Percentiles rank a stretch among this genome's conserved stretches.
These are phyloP conservation scores for Aspergillus campestris DNA, from an alignment of 495 filamentous ascomycete species.

Conservation along the genomic window DNA sequence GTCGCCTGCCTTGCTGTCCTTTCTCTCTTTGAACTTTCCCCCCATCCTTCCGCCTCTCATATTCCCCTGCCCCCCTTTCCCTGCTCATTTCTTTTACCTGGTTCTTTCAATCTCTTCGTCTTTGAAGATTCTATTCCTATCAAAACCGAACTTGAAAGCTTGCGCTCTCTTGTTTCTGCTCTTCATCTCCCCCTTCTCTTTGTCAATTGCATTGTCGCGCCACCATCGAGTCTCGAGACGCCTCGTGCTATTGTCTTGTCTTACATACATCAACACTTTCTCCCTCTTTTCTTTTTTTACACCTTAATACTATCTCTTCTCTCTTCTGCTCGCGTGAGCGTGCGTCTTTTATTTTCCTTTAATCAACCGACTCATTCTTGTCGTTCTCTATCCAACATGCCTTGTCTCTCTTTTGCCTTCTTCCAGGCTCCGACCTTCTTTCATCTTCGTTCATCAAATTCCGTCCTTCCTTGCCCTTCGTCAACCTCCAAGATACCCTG, in stretches of 20 bases:
- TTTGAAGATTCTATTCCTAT: not conserved
- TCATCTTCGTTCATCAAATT: constrained; percentile 7
- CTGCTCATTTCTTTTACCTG: constrained; percentile 12
- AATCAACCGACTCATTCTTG: constrained; percentile 7
- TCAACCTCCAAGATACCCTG: constrained; percentile 15
- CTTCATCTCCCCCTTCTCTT: constrained; percentile 8
- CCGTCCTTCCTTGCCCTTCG: constrained; percentile 12
- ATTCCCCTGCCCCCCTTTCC: constrained; percentile 12
- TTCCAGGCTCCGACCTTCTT: constrained; percentile 1
- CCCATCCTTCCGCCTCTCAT: constrained; percentile 12
- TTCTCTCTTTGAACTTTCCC: constrained; percentile 13
- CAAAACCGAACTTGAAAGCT: too few relatives aligned
- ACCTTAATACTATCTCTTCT: constrained; percentile 6
- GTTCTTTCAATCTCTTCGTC: constrained; percentile 7
- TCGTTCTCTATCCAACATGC: constrained; percentile 12
- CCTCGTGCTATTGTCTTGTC: constrained; percentile 10
- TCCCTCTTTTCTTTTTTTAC: constrained; percentile 3
- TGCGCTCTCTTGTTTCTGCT: constrained; percentile 10
- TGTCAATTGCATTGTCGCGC: constrained; percentile 15
- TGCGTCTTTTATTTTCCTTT: constrained; percentile 12
- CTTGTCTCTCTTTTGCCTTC: constrained; percentile 4
- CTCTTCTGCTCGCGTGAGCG: constrained; percentile 11
- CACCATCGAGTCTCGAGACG: constrained; percentile 13
- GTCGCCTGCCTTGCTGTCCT: constrained; percentile 30
- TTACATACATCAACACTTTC: constrained; percentile 8